Conservation (phyloP, 495 filamentous ascomycete species). For the Trichoderma erinaceum region DNA sequence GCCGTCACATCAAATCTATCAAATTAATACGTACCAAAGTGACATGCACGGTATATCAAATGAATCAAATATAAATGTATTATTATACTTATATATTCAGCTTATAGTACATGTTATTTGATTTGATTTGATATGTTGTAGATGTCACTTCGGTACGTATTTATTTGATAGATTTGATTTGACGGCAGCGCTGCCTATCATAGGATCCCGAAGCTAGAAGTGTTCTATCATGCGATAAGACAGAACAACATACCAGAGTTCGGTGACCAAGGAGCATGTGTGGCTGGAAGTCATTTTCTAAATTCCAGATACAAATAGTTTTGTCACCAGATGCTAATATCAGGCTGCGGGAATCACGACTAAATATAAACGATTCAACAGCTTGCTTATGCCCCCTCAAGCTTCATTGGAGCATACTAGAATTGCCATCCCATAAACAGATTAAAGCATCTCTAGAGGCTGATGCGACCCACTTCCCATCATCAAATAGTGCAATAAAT, state of each 20-base stretch:
- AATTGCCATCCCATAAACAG: not conserved
- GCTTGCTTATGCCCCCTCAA: not conserved
- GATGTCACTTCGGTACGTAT: too few relatives aligned
- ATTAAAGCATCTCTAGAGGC: not conserved
- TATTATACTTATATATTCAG: too few relatives aligned
- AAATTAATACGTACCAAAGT: too few relatives aligned
- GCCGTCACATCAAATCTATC: too few relatives aligned
- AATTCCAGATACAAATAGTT: not conserved
- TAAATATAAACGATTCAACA: not conserved
- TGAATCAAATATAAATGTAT: too few relatives aligned
- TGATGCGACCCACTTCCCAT: not conserved
- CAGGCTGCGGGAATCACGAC: not conserved
- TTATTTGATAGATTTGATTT: too few relatives aligned
- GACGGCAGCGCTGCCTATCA: too few relatives aligned
- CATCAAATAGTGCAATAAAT: not conserved
- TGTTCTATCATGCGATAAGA: not conserved
- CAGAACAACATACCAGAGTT: slow-evolving; percentile 6
- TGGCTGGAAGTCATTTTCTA: not conserved
- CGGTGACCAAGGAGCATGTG: not conserved
- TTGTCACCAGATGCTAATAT: slow-evolving; percentile 1
- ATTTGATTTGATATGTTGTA: too few relatives aligned
- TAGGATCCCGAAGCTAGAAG: slow-evolving; percentile 9
- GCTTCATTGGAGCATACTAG: not conserved
- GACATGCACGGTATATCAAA: too few relatives aligned
- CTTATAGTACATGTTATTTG: too few relatives aligned